Conservation (phyloP, 164 flowering plant species). For the Tetracentron sinense region DNA sequence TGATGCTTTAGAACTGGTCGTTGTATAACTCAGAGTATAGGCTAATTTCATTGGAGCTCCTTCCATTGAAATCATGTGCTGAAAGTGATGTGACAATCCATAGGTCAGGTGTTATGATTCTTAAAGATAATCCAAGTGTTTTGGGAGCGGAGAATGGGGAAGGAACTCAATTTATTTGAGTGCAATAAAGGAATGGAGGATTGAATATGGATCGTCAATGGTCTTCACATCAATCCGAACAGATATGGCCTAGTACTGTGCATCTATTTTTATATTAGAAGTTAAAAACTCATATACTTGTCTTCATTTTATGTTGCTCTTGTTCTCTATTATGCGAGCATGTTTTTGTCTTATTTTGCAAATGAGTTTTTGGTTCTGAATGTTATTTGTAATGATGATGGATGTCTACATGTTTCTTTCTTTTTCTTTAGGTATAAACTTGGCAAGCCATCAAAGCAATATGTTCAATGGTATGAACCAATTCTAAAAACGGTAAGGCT, state of each 20-base stretch:
- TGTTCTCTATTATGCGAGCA: not conserved
- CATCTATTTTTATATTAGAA: not conserved
- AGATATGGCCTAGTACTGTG: conserved; percentile 78
- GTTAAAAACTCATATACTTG: no score
- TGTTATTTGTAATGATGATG: not conserved
- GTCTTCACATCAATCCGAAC: conserved; percentile 75
- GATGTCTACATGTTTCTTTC: not conserved
- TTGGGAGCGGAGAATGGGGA: conserved; percentile 37
- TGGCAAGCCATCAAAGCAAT: conserved; percentile 92
- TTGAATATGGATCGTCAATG: conserved; percentile 83
- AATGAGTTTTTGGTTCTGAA: not conserved
- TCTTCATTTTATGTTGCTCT: no score
- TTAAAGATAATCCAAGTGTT: conserved; percentile 63
- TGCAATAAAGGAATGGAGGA: conserved; percentile 93
- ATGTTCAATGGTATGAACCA: conserved; percentile 82
- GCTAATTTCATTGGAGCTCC: conserved; percentile 80
- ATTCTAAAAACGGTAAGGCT: conserved; percentile 69
- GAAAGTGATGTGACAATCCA: conserved; percentile 79
- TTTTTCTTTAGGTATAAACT: conserved; percentile 75
- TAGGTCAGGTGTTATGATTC: conserved; percentile 83
- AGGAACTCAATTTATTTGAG: conserved; percentile 84
- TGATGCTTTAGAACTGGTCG: conserved; percentile 91
- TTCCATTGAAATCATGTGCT: conserved; percentile 83
- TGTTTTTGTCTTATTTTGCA: not conserved
- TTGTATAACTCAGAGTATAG: conserved; percentile 87